phyloP scores from a whole-genome alignment of 495 filamentous ascomycete genomes.

The Xylaria castorea region DNA sequence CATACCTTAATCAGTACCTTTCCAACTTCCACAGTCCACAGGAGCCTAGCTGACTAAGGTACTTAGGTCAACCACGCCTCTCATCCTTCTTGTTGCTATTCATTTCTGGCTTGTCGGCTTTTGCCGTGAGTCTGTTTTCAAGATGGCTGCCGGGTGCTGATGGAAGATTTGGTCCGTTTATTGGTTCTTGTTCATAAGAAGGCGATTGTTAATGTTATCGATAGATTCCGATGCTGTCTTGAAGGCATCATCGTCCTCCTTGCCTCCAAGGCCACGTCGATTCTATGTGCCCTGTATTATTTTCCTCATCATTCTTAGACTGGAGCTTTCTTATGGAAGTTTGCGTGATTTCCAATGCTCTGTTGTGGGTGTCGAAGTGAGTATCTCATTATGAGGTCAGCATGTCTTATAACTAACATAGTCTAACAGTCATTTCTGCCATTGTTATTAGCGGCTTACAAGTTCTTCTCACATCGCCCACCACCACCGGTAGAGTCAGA shows the following conservation, averaged over 20 bases:
- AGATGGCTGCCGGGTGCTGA: slow-evolving; percentile 54
- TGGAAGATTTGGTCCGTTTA: slow-evolving; percentile 47
- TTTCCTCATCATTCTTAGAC: slow-evolving; percentile 47
- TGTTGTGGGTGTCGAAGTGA: slow-evolving; percentile 50
- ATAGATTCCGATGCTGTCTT: slow-evolving; percentile 48
- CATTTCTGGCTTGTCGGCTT: slow-evolving; percentile 44
- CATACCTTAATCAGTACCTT: slow-evolving; percentile 52
- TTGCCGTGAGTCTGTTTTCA: slow-evolving; percentile 48
- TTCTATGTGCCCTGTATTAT: slow-evolving; percentile 50
- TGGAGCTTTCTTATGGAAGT: slow-evolving; percentile 49
- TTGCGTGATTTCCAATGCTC: slow-evolving; percentile 51
- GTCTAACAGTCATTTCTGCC: slow-evolving; percentile 47
- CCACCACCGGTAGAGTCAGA: slow-evolving; percentile 34
- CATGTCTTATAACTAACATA: slow-evolving; percentile 18
- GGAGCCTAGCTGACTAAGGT: slow-evolving; percentile 8
- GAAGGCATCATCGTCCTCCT: slow-evolving; percentile 38
- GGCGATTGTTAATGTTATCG: background rate
- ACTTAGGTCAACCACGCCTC: slow-evolving; percentile 50
- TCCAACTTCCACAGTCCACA: background rate
- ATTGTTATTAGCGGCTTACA: slow-evolving; percentile 46
- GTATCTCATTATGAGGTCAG: background rate
- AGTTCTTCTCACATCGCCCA: slow-evolving; percentile 45
- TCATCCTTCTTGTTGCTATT: slow-evolving; percentile 43
- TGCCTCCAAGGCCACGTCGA: slow-evolving; percentile 52
- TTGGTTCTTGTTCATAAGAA: background rate